Evolutionary conservation across 352 stramenopile genomes (phyloP).

Genomic region (Halophytophthora batemanensis): DNA sequence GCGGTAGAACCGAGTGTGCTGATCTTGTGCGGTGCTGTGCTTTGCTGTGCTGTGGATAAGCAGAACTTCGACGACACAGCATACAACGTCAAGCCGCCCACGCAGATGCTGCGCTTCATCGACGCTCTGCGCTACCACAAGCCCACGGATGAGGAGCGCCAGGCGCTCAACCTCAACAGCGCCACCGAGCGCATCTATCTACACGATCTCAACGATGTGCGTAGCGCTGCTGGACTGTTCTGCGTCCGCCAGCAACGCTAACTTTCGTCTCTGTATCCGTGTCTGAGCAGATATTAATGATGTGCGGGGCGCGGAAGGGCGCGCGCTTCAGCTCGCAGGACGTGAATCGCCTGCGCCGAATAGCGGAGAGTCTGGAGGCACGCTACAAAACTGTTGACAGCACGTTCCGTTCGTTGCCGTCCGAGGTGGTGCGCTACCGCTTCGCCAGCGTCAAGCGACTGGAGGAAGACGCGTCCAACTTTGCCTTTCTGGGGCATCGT

Average conservation of each 20-base stretch:
- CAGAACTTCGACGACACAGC: slow-evolving; percentile 77
- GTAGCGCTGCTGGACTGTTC: not conserved
- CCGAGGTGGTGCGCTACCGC: slow-evolving; percentile 61
- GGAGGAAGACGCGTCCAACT: slow-evolving; percentile 55
- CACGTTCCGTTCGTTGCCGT: slow-evolving; percentile 48
- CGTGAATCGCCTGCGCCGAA: slow-evolving; percentile 52
- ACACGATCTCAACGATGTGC: slow-evolving; percentile 77
- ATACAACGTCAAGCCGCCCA: slow-evolving; percentile 65
- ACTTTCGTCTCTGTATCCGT: not conserved
- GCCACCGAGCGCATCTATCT: slow-evolving; percentile 69
- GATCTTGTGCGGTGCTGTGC: not conserved
- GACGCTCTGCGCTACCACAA: slow-evolving; percentile 85
- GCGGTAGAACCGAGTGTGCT: slow-evolving; percentile 1
- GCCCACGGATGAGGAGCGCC: slow-evolving; percentile 65
- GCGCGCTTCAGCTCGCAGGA: slow-evolving; percentile 75
- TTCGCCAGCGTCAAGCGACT: slow-evolving; percentile 55
- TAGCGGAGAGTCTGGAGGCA: slow-evolving; percentile 44
- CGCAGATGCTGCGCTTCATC: slow-evolving; percentile 80
- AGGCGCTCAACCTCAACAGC: slow-evolving; percentile 67
- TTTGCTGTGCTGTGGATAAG: not conserved
- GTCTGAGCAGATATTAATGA: slow-evolving; percentile 53
- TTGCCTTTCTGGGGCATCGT: slow-evolving; percentile 31
- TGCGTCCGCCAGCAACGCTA: not conserved
- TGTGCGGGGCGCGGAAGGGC: slow-evolving; percentile 72
- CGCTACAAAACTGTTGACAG: slow-evolving; percentile 55